Conservation (phyloP, 2,329 filamentous ascomycete species). For the Diaporthe caulivora region DNA sequence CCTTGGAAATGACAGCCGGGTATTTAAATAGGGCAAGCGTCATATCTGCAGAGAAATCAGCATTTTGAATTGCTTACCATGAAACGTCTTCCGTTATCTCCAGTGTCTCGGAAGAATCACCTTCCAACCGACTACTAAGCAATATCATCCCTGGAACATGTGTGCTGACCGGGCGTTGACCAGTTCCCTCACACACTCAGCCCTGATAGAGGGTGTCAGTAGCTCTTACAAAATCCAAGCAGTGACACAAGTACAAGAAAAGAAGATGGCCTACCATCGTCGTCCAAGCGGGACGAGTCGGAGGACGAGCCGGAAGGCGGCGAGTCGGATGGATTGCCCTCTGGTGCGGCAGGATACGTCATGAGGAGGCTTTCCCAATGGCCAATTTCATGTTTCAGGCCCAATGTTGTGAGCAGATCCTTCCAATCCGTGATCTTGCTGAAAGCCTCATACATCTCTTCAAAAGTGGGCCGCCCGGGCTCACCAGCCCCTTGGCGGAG, state of each 20-base stretch:
- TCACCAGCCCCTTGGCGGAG: neutral
- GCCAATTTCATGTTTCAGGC: neutral
- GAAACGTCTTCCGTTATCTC: neutral
- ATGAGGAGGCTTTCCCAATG: neutral
- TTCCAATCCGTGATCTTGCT: neutral
- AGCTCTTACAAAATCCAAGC: no score
- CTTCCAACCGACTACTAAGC: no score
- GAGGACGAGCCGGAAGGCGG: no score
- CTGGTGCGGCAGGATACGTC: neutral
- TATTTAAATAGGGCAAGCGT: slow-evolving; percentile 5
- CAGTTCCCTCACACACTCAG: no score
- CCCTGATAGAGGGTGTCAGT: no score
- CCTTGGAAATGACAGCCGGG: slow-evolving; percentile 24
- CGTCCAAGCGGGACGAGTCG: neutral
- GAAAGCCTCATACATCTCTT: neutral
- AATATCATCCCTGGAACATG: no score
- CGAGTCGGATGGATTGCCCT: neutral
- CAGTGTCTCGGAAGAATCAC: neutral
- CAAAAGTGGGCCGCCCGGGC: neutral
- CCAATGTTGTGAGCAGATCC: neutral
- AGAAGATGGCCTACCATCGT: neutral
- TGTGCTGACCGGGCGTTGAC: no score
- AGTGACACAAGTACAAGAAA: neutral
- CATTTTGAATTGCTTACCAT: neutral
- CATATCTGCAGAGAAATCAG: slow-evolving; percentile 15